These are phyloP conservation scores for Staphylotrichum longicolle DNA, from an alignment of 495 filamentous ascomycete genomes.

Conservation along the genomic window DNA sequence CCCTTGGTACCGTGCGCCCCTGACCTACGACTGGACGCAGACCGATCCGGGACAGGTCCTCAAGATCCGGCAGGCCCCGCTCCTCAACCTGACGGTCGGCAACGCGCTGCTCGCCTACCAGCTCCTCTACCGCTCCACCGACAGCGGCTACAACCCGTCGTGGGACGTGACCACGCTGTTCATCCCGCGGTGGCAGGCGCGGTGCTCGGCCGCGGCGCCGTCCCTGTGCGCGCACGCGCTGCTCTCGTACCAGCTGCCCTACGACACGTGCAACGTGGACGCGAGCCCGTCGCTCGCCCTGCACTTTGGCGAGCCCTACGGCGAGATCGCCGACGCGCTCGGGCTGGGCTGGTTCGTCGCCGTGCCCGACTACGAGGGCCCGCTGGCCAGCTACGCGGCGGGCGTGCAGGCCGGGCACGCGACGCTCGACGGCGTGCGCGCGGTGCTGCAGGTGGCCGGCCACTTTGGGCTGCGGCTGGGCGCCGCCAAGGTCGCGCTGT, in stretches of 20 bases:
- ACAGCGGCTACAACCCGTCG: constrained; percentile 42
- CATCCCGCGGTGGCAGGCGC: constrained; percentile 33
- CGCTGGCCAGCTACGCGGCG: constrained; percentile 42
- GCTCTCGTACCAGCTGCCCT: constrained; percentile 32
- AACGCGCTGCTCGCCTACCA: constrained; percentile 38
- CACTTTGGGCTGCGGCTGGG: constrained; percentile 15
- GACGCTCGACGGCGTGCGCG: constrained; percentile 49
- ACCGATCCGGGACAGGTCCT: constrained; percentile 45
- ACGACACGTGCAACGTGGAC: constrained; percentile 29
- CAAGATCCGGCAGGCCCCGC: constrained; percentile 35
- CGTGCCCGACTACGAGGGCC: constrained; percentile 50
- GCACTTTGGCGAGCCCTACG: constrained; percentile 26
- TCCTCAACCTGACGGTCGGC: constrained; percentile 27
- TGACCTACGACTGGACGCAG: constrained; percentile 35
- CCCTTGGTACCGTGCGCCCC: constrained; percentile 48
- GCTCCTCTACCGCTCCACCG: constrained; percentile 53
- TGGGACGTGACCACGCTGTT: constrained; percentile 53
- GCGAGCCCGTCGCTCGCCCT: constrained; percentile 27
- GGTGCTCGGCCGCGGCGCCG: neutral
- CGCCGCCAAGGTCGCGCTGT: constrained; percentile 38
- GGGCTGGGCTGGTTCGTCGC: constrained; percentile 46
- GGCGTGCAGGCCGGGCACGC: constrained; percentile 41
- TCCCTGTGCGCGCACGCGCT: constrained; percentile 20
- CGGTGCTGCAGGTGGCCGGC: constrained; percentile 31
- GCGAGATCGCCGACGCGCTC: constrained; percentile 20